A percentile compares a stretch with the other conserved stretches of the same genome.
Evolutionary conservation across 257 asterid genomes (phyloP).

Genomic region (Lithospermum erythrorhizon): DNA sequence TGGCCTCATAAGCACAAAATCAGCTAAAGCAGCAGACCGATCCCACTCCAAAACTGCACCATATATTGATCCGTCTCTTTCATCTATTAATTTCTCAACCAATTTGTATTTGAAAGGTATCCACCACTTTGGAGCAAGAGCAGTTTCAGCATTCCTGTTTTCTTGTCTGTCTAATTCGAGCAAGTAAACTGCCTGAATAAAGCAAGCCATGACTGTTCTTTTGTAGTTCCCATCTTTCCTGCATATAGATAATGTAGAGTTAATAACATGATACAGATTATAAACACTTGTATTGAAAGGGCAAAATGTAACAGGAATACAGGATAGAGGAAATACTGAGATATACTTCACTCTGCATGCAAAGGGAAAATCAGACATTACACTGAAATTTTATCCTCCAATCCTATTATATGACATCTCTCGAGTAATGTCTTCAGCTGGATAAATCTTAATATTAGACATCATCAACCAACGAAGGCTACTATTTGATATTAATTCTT

Average conservation of each 20-base stretch:
- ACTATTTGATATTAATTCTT: too few species aligned
- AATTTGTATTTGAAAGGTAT: constrained; percentile 82
- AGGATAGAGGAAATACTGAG: too few species aligned
- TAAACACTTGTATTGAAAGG: too few species aligned
- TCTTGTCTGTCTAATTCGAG: constrained; percentile 95
- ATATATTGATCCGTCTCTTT: constrained; percentile 86
- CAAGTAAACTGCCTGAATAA: constrained; percentile 88
- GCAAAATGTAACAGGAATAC: too few species aligned
- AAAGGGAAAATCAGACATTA: too few species aligned
- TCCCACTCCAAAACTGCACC: constrained; percentile 97
- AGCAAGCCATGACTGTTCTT: constrained; percentile 86
- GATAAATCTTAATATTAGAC: too few species aligned
- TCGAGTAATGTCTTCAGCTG: too few species aligned
- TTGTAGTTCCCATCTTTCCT: constrained; percentile 85
- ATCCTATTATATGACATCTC: too few species aligned
- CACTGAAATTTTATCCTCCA: too few species aligned
- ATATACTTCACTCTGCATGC: too few species aligned
- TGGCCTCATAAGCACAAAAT: constrained; percentile 62
- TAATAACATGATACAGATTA: neutral
- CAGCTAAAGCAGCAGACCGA: constrained; percentile 75
- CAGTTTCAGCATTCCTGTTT: constrained; percentile 44
- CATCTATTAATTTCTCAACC: constrained; percentile 58
- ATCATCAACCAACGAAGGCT: too few species aligned
- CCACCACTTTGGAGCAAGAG: constrained; percentile 99
- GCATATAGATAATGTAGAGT: constrained; percentile 11